Evolutionary conservation across 106 monocot species (phyloP), one percentile per base, ranked within the genome.

Genomic region (Acanthochlamys bracteata): DNA sequence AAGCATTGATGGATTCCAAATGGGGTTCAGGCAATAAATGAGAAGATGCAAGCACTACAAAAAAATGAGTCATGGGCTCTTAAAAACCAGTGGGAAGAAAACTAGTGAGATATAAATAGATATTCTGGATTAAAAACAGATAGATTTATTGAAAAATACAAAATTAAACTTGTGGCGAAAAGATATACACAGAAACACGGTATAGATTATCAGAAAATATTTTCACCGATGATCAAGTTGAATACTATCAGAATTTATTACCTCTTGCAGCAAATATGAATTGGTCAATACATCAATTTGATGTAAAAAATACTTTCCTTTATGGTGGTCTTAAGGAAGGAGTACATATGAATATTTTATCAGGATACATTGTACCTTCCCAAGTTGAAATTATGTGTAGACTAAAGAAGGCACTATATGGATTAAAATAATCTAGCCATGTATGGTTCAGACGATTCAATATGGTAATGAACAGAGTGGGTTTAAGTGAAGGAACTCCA

Each of bases 381-480:
- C 11, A 17, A 2, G 12, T 12, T 4, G 20, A 55, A 0, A 20
- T 55, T 7, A 56, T 79, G 10, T 69, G 46, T 57, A 69, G 42
- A 47, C 41, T 73, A 16, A 54, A 69, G 8, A 69, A 66, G 21
- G 23, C 74, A 3, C 43, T 79, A 42, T 74, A 79, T 53, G 73
- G 78, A 7, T 41, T 79, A 17, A 69, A 79, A n/a, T 68, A 74
- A 41, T 69, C 65, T 17, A 58, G 68, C 12, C 24, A 49, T 23
- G 64, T 69, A 39, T 79, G 62, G 69, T 74, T 65, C 23, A 45
- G 42, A 7, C 13, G 26, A 8, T 70, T 76, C 41, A 27, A n/a
- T 27, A 53, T 57, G 1, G 19, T 45, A 8, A 19, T 70, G 24
- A 33, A 33, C 1, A 33, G 6, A 33, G 33, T 33, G 33, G 33